Conservation (phyloP, 345 rosid species). For the Syzygium aqueum region DNA sequence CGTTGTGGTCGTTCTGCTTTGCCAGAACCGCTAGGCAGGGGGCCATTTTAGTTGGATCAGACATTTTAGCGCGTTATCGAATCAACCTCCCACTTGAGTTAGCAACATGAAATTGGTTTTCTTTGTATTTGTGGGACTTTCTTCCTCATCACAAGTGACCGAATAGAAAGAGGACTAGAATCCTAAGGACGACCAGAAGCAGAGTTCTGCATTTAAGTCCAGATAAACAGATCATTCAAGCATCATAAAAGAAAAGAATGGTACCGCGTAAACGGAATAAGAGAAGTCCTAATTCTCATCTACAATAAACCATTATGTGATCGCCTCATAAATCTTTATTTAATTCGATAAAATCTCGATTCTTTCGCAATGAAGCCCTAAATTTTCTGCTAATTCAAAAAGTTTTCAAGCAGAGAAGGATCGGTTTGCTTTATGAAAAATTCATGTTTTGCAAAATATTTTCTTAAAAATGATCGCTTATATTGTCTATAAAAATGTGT, state of each 20-base stretch:
- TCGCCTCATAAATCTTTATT: not conserved
- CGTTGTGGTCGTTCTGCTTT: not conserved
- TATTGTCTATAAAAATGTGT: too few species aligned
- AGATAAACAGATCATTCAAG: not conserved
- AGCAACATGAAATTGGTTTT: not conserved
- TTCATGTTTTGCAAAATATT: not conserved
- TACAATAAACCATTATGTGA: too few species aligned
- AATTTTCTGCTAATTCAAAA: not conserved
- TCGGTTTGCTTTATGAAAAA: not conserved
- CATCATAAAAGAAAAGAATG: not conserved
- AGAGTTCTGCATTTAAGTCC: not conserved
- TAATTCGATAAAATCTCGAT: not conserved
- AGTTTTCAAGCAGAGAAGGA: not conserved
- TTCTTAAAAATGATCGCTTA: too few species aligned
- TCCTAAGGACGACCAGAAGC: not conserved
- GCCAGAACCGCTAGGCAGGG: not conserved
- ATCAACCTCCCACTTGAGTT: not conserved
- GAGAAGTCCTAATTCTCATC: not conserved
- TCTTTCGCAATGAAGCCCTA: accelerated
- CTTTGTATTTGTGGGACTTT: not conserved
- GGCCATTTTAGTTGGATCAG: not conserved
- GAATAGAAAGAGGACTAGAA: not conserved
- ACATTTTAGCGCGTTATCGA: not conserved
- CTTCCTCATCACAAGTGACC: not conserved
- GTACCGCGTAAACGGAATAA: not conserved